Conservation (phyloP, 192 early-diverging fungal genomes). For the Mortierella hygrophila region DNA sequence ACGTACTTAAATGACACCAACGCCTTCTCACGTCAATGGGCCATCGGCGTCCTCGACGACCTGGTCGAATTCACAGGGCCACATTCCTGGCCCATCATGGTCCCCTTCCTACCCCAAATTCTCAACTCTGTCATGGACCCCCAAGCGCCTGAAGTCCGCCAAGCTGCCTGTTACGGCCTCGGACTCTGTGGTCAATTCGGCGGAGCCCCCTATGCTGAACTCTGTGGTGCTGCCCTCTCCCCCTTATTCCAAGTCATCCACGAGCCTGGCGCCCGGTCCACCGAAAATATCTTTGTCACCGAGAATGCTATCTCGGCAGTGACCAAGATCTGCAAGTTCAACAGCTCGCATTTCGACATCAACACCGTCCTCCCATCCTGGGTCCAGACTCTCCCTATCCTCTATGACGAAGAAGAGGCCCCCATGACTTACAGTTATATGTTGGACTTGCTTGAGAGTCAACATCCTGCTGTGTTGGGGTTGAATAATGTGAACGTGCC, state of each 20-base stretch:
- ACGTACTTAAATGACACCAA: conserved; percentile 72
- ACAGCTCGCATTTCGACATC: conserved; percentile 69
- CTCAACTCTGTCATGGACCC: conserved; percentile 62
- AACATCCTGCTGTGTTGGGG: conserved; percentile 71
- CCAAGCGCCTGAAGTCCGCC: conserved; percentile 79
- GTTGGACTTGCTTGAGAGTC: conserved; percentile 75
- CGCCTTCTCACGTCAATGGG: conserved; percentile 87
- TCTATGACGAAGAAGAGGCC: conserved; percentile 92
- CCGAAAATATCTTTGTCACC: conserved; percentile 86
- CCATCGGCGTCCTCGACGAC: conserved; percentile 91
- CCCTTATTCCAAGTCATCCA: conserved; percentile 79
- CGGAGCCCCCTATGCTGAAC: conserved; percentile 83
- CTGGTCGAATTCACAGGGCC: conserved; percentile 92
- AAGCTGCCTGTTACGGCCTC: conserved; percentile 94
- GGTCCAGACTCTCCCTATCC: conserved; percentile 85
- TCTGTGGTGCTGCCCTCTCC: conserved; percentile 77
- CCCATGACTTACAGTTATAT: conserved; percentile 80
- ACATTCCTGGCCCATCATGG: conserved; percentile 72
- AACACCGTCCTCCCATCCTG: conserved; percentile 75
- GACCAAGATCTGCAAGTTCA: conserved; percentile 86
- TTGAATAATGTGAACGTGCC: conserved; percentile 70
- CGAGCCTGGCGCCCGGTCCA: conserved; percentile 68
- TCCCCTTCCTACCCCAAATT: conserved; percentile 77
- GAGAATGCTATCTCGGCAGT: conserved; percentile 95
- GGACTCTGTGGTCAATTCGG: conserved; percentile 92